Percentiles rank a stretch among this genome's conserved stretches.
Conservation (phyloP, 805 yeast genomes). For the Yamadazyma laniorum region DNA sequence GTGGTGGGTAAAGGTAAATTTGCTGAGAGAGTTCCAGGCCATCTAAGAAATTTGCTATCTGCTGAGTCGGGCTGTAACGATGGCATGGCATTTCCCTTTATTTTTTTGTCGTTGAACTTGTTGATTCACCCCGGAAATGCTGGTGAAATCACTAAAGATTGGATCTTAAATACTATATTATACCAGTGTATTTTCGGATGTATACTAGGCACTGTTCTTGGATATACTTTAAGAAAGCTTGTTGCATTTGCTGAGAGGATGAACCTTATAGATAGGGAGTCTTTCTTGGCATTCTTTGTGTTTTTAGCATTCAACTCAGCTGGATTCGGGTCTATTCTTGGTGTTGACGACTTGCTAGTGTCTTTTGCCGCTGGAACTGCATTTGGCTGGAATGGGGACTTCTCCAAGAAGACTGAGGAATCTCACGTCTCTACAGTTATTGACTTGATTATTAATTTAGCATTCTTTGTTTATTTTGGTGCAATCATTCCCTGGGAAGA, state of each 20-base stretch:
- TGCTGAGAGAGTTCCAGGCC: conserved; percentile 91
- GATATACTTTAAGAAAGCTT: conserved; percentile 65
- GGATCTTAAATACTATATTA: conserved; percentile 72
- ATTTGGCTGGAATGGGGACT: conserved; percentile 92
- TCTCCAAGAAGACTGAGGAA: conserved; percentile 77
- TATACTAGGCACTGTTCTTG: conserved; percentile 68
- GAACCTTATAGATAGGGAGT: conserved; percentile 79
- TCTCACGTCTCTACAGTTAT: conserved; percentile 88
- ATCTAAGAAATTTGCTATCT: conserved; percentile 73
- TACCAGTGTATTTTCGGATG: conserved; percentile 84
- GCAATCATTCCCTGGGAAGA: conserved; percentile 87
- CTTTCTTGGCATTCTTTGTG: conserved; percentile 80
- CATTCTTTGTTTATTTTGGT: conserved; percentile 88
- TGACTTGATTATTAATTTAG: conserved; percentile 76
- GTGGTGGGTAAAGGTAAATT: conserved; percentile 93
- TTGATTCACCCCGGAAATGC: conserved; percentile 65
- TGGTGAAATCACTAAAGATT: conserved; percentile 70
- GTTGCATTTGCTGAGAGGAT: conserved; percentile 71
- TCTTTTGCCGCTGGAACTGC: conserved; percentile 93
- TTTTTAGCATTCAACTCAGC: conserved; percentile 82
- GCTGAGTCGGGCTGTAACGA: conserved; percentile 93
- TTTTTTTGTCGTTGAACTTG: conserved; percentile 64
- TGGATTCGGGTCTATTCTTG: conserved; percentile 84
- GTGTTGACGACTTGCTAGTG: conserved; percentile 84
- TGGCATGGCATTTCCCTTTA: conserved; percentile 95